Base-by-base conservation (phyloP, 257 asterid genomes). In the Voacanga thouarsii region DNA sequence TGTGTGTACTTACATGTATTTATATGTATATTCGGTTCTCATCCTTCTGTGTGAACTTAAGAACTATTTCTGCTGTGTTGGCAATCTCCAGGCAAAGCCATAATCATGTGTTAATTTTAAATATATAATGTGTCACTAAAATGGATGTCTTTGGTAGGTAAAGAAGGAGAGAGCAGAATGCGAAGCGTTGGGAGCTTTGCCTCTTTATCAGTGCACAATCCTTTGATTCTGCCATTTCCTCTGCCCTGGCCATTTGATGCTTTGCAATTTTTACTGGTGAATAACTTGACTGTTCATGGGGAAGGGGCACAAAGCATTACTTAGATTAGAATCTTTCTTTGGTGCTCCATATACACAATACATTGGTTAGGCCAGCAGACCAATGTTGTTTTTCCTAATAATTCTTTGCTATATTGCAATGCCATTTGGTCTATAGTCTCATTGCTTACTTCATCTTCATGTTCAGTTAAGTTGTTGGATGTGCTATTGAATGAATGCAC, bases 111-210 rank as follows among this genome's bases (percentile, higher is more conserved):
- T 33, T 3, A 1, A 26, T 19, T 18, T 18, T 28, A 24, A 55
- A 55, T 21, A 49, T 3, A 64, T 66, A 16, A 66, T 66, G 72
- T 19, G 12, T 11, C 50, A 66, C 72, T 66, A 39, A 41, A 66
- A 37, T 37, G 11, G 45, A 5, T 64, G 45, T 23, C 2, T 45
- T 24, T 26, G 82, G 83, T 89, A 92, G 97, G 87, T 92, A 59
- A 88, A 90, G 84, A 87, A 81, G 67, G 97, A 92, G 86, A 84
- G 76, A 11, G 91, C 93, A 63, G 97, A 92, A 80, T 89, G 95
- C 10, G 88, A 86, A 85, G 93, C 94, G 28, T 86, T 90, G n/a
- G 97, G 96, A 68, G 97, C 88, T 12, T 83, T 92, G 85, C 97
- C 97, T 73, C 93, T 92, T 75, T 92, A 92, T 76, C 94, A 92